Evolutionary conservation across 2,329 filamentous ascomycete species (phyloP), one percentile per base, ranked within the genome.

Genomic region (Fusarium fujikuroi): DNA sequence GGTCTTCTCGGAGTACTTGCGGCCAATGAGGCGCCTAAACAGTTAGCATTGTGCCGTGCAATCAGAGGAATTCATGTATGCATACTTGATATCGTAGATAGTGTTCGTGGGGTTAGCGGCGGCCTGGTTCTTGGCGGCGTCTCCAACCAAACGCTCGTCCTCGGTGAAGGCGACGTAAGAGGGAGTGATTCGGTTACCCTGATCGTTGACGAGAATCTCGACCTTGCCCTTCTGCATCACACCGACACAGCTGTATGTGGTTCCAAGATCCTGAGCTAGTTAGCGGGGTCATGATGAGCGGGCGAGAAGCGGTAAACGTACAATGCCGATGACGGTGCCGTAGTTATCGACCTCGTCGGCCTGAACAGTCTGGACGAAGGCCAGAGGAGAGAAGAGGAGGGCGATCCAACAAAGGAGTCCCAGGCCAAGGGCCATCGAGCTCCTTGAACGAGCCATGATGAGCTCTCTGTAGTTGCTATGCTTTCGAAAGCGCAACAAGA

Each of bases 101-200:
- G 93, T 95, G 81, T 92, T 90, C 77, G 80, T 85, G 50, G 93
- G 93, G 88, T 95, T 95, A 63, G 91, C 85, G 73, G 93, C 92
- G 81, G 93, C 95, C 88, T 97, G 95, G 87, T 97, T 97, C 92
- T 97, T 97, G 80, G 95, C 95, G 80, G 96, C 94, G 85, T 99
- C 96, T 89, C 96, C 96, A 78, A 99, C 95, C 77, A 99, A 89
- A 82, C 96, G 92, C 86, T 98, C 96, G 75, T 98, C 95, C 80
- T 98, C 95, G 84, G 95, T 98, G 85, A 97, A 97, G 80, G 94
- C 95, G 82, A 97, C 95, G 85, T 96, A 97, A 75, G 94, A 97
- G 63, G 95, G 95, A 79, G 95, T 97, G 78, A 97, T 97, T 87
- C 94, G 93, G 91, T 97, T 95, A 88, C 94, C 94, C 88, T 97